Evolutionary conservation across 306 rosid species (phyloP).

Genomic region (Vachellia collinsii): DNA sequence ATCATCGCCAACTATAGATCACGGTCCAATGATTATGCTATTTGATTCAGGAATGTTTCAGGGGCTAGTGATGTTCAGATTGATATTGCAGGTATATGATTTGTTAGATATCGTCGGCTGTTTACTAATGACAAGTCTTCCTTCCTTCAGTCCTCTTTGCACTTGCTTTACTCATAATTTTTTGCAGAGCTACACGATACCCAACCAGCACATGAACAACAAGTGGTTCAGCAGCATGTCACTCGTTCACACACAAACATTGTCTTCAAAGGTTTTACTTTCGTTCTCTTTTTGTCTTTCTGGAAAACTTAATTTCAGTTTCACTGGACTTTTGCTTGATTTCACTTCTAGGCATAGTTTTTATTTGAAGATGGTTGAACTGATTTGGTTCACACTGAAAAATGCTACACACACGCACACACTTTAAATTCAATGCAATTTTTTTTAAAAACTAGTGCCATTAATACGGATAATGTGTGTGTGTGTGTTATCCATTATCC

Average conservation of each 20-base stretch:
- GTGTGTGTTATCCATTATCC: not conserved
- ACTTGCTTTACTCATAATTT: conserved; percentile 4
- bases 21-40: conserved; percentile 47
- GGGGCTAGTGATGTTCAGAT: conserved; percentile 67
- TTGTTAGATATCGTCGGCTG: conserved; percentile 20
- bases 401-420: not conserved
- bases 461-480: too few species aligned
- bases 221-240: conserved; percentile 43
- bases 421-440: too few species aligned
- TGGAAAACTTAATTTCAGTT: conserved; percentile 6
- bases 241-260: conserved; percentile 56
- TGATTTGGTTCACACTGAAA: not conserved
- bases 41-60: conserved; percentile 61
- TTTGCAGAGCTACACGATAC: conserved; percentile 53
- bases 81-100: conserved; percentile 63
- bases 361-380: not conserved
- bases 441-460: not conserved
- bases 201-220: conserved; percentile 53
- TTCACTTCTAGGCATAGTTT: not conserved
- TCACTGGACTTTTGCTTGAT: conserved; percentile 1
- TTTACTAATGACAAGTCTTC: conserved; percentile 19
- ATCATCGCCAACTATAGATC: conserved; percentile 10
- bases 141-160: not conserved
- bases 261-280: conserved; percentile 68
- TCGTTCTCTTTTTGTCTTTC: conserved; percentile 7